Evolutionary conservation across 176 grass and related monocot species (phyloP).

Genomic region (Bromus sterilis): DNA sequence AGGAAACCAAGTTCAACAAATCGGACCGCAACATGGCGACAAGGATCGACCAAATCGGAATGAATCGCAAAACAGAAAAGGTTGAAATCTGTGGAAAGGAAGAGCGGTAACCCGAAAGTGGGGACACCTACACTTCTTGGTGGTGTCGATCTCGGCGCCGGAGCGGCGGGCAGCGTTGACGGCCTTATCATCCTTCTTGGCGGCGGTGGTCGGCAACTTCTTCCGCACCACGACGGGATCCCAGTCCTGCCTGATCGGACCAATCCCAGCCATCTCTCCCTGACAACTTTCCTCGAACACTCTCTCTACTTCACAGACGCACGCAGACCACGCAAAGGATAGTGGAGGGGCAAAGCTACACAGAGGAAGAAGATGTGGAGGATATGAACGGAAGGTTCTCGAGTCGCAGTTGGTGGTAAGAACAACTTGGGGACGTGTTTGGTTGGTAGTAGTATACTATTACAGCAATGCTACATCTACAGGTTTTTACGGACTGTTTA

Average conservation of each 20-base stretch:
- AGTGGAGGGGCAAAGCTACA: background rate
- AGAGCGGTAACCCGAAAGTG: background rate
- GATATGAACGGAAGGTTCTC: background rate
- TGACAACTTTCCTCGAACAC: background rate
- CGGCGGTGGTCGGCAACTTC: slow-evolving; percentile 55
- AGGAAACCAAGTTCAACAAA: background rate
- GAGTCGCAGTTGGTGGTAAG: slow-evolving; percentile 7
- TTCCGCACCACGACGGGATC: slow-evolving; percentile 79
- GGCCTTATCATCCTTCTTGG: slow-evolving; percentile 86
- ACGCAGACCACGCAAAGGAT: background rate
- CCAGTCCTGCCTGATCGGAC: slow-evolving; percentile 74
- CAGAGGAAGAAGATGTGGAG: background rate
- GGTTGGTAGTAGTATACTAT: too few relatives aligned
- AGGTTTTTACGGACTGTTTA: too few relatives aligned
- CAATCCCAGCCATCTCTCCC: slow-evolving; percentile 52
- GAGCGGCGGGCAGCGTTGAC: slow-evolving; percentile 77
- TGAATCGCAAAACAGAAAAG: background rate
- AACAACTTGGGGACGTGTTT: too few relatives aligned
- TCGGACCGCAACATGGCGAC: background rate
- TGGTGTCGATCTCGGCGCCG: slow-evolving; percentile 71
- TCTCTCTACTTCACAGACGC: background rate
- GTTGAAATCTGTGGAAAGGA: background rate
- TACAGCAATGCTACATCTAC: too few relatives aligned
- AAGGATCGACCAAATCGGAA: background rate
- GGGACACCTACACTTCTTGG: slow-evolving; percentile 46